Percentiles rank a stretch among this genome's conserved stretches.
These are phyloP conservation scores for Trichoderma sp. DNA, from an alignment of 2,329 filamentous ascomycete genomes.

Conservation along the genomic window DNA sequence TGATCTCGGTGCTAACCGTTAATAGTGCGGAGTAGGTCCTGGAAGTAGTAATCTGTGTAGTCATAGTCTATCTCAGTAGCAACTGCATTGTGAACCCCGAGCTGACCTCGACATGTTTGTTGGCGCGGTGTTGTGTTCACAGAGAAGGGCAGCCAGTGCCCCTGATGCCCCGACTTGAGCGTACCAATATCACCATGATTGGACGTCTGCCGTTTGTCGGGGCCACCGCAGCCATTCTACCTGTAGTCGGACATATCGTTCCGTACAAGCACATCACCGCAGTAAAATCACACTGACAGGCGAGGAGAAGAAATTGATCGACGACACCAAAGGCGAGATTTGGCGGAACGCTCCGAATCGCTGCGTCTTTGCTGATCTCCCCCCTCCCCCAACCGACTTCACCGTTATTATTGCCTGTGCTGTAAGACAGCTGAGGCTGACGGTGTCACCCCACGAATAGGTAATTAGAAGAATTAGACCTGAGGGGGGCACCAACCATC, in stretches of 20 bases:
- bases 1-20: not conserved
- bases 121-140: not conserved
- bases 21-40: not conserved
- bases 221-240: not conserved
- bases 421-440: constrained; percentile 3
- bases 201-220: not conserved
- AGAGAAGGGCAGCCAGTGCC: not conserved
- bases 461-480: not conserved
- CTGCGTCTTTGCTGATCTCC: constrained; percentile 18
- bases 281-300: not conserved
- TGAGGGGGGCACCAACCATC: not conserved
- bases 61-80: not conserved
- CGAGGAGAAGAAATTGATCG: constrained; percentile 13
- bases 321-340: constrained; percentile 3
- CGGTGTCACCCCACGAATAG: constrained; percentile 5
- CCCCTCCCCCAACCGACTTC: not conserved
- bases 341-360: constrained; percentile 19
- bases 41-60: not conserved
- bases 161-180: not conserved
- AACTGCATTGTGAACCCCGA: not conserved
- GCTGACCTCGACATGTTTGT: not conserved
- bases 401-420: constrained; percentile 3
- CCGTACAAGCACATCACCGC: constrained; percentile 4
- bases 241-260: not conserved
- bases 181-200: not conserved